These are phyloP conservation scores for Smittium mucronatum DNA, from an alignment of 371 early-diverging fungal species.

Conservation along the genomic window DNA sequence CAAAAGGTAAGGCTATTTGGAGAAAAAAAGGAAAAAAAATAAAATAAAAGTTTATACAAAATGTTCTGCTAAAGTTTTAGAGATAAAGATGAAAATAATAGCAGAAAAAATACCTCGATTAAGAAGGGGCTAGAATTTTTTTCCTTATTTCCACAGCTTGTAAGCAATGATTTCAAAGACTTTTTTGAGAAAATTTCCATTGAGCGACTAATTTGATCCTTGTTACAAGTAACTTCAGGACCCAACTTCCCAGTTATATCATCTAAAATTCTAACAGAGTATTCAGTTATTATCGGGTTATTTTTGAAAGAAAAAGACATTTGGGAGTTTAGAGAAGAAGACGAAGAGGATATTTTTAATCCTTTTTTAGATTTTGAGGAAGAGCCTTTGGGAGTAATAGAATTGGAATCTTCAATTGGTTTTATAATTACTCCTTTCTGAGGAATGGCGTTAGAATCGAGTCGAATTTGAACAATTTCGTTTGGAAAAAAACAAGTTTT, in stretches of 20 bases:
- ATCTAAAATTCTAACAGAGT: not conserved
- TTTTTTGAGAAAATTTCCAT: conserved; percentile 6
- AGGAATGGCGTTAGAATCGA: not conserved
- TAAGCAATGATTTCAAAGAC: not conserved
- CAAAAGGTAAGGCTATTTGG: not conserved
- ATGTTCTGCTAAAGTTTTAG: not conserved
- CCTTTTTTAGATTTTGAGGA: not conserved
- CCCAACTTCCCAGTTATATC: not conserved
- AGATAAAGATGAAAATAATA: not conserved
- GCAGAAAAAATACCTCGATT: not conserved
- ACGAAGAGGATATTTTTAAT: not conserved
- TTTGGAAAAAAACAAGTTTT: not conserved
- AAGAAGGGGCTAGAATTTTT: not conserved
- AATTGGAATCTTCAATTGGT: not conserved
- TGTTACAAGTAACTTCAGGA: not conserved
- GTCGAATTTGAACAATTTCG: not conserved
- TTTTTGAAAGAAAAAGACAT: not conserved
- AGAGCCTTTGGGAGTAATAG: not conserved
- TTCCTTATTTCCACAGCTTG: not conserved
- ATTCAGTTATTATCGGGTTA: not conserved
- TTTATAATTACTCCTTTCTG: conserved; percentile 2
- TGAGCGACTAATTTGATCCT: not conserved
- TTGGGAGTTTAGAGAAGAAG: not conserved
- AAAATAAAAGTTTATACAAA: not conserved
- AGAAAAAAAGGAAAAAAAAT: not conserved